phyloP scores from a whole-genome alignment of 2,329 filamentous ascomycete genomes.

The Aureobasidium sp. region DNA sequence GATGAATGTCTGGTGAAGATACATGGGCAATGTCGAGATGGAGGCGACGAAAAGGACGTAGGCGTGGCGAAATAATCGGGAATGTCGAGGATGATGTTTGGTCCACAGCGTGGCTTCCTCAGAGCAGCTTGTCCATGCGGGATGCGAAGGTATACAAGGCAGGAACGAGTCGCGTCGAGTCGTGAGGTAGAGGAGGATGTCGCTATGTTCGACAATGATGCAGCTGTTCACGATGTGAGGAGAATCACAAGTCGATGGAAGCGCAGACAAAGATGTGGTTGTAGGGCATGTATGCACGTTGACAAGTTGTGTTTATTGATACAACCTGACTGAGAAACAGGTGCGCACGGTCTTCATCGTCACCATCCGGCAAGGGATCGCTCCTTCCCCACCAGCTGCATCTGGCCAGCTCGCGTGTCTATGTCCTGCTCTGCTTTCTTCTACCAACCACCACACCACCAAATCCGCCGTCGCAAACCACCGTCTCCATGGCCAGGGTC shows the following conservation, averaged over 20 bases:
- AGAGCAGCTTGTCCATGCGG: conserved; percentile 5
- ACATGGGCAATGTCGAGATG: not conserved
- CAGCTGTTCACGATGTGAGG: not conserved
- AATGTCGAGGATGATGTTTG: not conserved
- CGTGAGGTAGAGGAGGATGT: not conserved
- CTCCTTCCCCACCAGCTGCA: not conserved
- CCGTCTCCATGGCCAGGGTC: conserved; percentile 2
- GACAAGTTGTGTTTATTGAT: conserved; percentile 6
- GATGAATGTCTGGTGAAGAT: conserved; percentile 9
- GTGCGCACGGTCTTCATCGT: not conserved
- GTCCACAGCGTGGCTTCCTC: not conserved
- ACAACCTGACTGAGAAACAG: not conserved
- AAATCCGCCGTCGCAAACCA: not conserved
- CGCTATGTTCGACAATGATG: not conserved
- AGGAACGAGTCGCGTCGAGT: not conserved
- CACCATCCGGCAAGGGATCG: not conserved
- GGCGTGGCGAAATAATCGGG: not conserved
- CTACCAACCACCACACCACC: not conserved
- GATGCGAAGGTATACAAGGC: not conserved
- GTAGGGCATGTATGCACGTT: not conserved
- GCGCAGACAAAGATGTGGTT: not conserved
- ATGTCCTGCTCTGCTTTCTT: not conserved
- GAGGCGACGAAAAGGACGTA: not conserved
- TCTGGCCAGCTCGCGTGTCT: conserved; percentile 3
- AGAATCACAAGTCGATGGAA: not conserved